phyloP scores from a whole-genome alignment of 2,329 filamentous ascomycete species.

The Pyrenophora teres region DNA sequence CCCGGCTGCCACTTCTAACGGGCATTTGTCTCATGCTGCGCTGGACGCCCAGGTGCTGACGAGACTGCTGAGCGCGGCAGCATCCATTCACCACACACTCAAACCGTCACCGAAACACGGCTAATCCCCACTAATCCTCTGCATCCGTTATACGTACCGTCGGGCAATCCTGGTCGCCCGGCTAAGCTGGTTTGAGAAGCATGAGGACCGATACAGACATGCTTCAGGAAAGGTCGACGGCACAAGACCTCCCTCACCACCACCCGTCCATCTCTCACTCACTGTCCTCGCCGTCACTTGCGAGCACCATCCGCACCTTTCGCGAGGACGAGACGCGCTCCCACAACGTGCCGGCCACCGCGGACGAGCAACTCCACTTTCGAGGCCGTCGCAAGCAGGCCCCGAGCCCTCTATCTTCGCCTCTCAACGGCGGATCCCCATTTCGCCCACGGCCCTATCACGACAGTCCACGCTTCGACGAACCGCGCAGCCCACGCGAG shows the following conservation, averaged over 20 bases:
- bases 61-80: slow-evolving; percentile 24
- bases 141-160: slow-evolving; percentile 2
- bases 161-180: slow-evolving; percentile 24
- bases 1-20: slow-evolving; percentile 13
- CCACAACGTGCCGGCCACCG: slow-evolving; percentile 21
- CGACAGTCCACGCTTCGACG: slow-evolving; percentile 42
- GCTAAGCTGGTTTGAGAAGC: slow-evolving; percentile 40
- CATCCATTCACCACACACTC: slow-evolving; percentile 10
- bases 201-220: slow-evolving; percentile 37
- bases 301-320: slow-evolving; percentile 38
- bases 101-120: slow-evolving; percentile 10
- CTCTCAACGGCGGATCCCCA: slow-evolving; percentile 17
- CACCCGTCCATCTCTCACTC: slow-evolving; percentile 16
- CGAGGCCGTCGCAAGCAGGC: slow-evolving; percentile 28
- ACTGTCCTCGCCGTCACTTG: slow-evolving; percentile 29
- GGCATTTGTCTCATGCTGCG: slow-evolving; percentile 19
- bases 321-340: slow-evolving; percentile 37
- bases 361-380: slow-evolving; percentile 22
- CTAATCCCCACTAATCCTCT: slow-evolving; percentile 16
- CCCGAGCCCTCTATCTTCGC: slow-evolving; percentile 36
- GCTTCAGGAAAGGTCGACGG: slow-evolving; percentile 26
- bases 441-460: slow-evolving; percentile 28
- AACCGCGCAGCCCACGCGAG: slow-evolving; percentile 46
- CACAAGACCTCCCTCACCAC: slow-evolving; percentile 13
- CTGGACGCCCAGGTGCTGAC: slow-evolving; percentile 16